Evolutionary conservation across 345 rosid species (phyloP), one percentile per base, ranked within the genome.

Genomic region (Melaleuca quinquenervia): DNA sequence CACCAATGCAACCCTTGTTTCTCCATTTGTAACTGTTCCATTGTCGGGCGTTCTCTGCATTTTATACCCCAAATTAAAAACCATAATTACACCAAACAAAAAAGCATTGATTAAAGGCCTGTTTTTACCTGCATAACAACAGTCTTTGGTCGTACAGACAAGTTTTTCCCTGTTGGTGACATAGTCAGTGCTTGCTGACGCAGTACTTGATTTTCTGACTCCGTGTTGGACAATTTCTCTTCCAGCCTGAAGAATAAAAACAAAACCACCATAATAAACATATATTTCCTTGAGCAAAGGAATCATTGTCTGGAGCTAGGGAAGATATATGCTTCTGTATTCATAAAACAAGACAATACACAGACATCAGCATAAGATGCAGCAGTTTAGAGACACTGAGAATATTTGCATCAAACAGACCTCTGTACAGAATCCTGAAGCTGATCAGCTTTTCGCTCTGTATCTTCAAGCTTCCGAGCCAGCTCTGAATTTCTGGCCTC

Each of bases 191-290:
- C 96, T 90, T 98, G 99, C 90, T 98, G 98, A 76, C 99, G 96
- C 60, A 98, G 97, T 55, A 98, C 99, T 93, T 98, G 99, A 92
- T 90, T 98, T 90, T 98, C 99, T 5, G 99, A 95, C 90, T 98
- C 99, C 56, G 95, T 94, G 89, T 98, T 98, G 87, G 98, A 92
- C 89, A 98, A 98, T 87, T 94, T 98, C 88, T 98, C 99, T 92
- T 98, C 99, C 83, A 96, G 86, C 89, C 99, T 97, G 93, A 86
- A 74, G 89, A 87, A 88, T 84, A 78, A 85, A 84, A 6, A 60
- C 52, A 48, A 52, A 86, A 86, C 12, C 32, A 86, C 44, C 27
- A 50, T 49, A n/a, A 56, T 32, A 24, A 70, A 70, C 80, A 18
- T 70, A 32, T 36, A 70, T 70, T 70, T 36, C 80, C 48, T 70